Evolutionary conservation across 306 rosid genomes (phyloP), one percentile per base, ranked within the genome.

Genomic region (Trifolium pratense): DNA sequence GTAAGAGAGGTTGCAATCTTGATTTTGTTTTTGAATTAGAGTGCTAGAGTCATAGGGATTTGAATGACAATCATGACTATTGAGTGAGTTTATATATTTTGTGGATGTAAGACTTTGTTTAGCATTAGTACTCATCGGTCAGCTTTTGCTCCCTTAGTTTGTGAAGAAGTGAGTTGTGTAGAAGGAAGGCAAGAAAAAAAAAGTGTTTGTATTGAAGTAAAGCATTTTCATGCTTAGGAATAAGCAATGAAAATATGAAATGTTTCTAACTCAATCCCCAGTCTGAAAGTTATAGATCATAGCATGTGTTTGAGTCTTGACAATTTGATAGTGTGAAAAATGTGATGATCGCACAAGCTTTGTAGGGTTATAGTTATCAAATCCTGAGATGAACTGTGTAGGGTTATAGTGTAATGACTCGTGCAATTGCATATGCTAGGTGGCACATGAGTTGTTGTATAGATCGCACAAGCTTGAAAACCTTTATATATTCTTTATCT

Each of bases 151-250:
- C 52, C 5, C 53, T 12, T 56, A 57, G 21, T 45, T 76, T 59
- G 9, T 25, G 68, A 66, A 43, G 49, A 75, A 70, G 51, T 63
- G 71, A 48, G 18, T 66, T 65, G 59, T 65, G 59, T 46, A 31
- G 55, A 42, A 26, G 20, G 12, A 55, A 23, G 48, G 45, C 43
- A 21, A 57, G 15, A 16, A 29, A 4, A 49, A 5, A 1, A 4
- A 49, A 5, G 0, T 0, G 2, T 59, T 57, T 36, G 25, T 34
- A 15, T 36, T 21, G 51, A 34, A 49, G 43, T 66, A 34, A n/a
- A 23, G 9, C 66, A 42, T n/a, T 12, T 5, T 5, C 57, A 6
- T 21, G 53, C 63, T 67, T 5, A n/a, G 23, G 62, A n/a, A 21
- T 68, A 68, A 26, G 36, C 32, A 6, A 32, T 9, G 68, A 67